Evolutionary conservation across 164 flowering plant species (phyloP), one percentile per base, ranked within the genome.

Genomic region (Berberis vulgaris): DNA sequence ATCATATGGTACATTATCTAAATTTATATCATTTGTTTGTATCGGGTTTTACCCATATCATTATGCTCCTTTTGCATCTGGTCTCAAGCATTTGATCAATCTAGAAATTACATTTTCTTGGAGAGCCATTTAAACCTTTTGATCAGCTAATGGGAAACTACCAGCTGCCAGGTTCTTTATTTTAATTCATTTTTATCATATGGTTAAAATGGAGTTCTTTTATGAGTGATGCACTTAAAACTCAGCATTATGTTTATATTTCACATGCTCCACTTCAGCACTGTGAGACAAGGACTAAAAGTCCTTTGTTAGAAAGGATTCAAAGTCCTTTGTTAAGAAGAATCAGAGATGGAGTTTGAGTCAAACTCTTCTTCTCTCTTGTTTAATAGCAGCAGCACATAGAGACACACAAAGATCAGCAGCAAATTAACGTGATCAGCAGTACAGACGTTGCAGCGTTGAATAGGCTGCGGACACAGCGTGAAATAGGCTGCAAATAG

Each of bases 61-160:
- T 75, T 94, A 94, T 84, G 96, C 97, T 75, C 99, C 99, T 43
- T 95, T 95, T 81, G 99, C 99, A 67, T 95, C 99, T 38, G 99
- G 91, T 73, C 82, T 95, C 12, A 91, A 84, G 77, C 81, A 77
- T 74, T 78, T 95, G 50, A 66, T 72, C 53, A 94, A 89, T 66
- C 66, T 86, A 64, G 97, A 95, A 66, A 89, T 95, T 47, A 86
- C 88, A 13, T 88, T 95, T 77, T 87, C 44, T 78, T 78, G 99
- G 99, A 65, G 81, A 83, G 78, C 96, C 99, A 41, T 95, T 95
- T 72, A 95, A 87, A 73, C 99, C 99, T 49, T 89, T 95, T 69
- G 97, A 95, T 80, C 99, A 95, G 75, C 92, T 95, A 7, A 82
- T 95, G 88, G 99, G 99, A 71, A 85, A 90, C 40, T 95, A 45